Percentiles rank a stretch among this genome's conserved stretches.
Evolutionary conservation across 345 rosid genomes (phyloP).

Genomic region (Eucalyptus rudis): DNA sequence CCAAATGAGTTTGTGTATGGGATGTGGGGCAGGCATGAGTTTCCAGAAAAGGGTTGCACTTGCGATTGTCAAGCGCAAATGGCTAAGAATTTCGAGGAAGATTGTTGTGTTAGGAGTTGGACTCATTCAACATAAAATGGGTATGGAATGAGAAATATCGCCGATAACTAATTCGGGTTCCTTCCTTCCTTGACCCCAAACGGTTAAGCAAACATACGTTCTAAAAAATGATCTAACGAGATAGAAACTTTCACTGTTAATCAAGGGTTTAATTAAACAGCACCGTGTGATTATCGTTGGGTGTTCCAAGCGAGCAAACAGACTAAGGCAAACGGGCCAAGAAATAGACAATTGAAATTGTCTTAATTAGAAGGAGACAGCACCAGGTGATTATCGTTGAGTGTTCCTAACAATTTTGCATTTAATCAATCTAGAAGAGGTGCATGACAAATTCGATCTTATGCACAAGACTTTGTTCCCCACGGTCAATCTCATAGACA

Average conservation of each 20-base stretch:
- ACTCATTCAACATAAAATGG: not conserved
- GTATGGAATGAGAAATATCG: not conserved
- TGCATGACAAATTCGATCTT: conserved; percentile 72
- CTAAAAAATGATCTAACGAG: not conserved
- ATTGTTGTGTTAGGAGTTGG: not conserved
- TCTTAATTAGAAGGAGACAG: too few relatives aligned
- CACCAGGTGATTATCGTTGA: too few relatives aligned
- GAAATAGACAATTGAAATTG: too few relatives aligned
- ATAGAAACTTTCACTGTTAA: not conserved
- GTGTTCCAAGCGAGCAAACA: too few relatives aligned
- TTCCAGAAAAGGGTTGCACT: not conserved
- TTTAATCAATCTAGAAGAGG: not conserved
- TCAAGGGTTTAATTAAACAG: too few relatives aligned
- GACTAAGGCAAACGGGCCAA: too few relatives aligned
- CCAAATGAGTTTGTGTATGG: too few relatives aligned
- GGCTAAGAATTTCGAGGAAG: not conserved
- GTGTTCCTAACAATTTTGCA: not conserved
- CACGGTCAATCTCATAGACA: conserved; percentile 67
- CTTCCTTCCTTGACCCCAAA: too few relatives aligned
- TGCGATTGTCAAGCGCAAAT: not conserved
- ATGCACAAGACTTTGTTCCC: conserved; percentile 50
- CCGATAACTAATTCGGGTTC: not conserved
- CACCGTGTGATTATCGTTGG: not conserved
- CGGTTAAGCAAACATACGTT: too few relatives aligned
- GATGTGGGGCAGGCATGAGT: not conserved